Evolutionary conservation across 2,329 filamentous ascomycete genomes (phyloP).

Genomic region (Colletotrichum caudatum): DNA sequence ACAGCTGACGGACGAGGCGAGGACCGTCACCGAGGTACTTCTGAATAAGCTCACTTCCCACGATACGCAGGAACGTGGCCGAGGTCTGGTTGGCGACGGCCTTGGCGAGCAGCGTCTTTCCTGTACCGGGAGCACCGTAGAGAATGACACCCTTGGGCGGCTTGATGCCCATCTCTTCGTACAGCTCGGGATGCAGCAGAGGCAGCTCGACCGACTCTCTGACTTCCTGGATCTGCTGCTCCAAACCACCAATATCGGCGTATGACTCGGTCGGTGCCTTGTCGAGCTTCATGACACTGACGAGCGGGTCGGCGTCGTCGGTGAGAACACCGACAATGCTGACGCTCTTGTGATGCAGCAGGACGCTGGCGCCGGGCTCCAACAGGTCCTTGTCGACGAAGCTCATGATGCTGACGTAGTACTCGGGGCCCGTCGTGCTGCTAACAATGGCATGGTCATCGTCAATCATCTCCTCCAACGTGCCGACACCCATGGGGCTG

Average conservation of each 20-base stretch:
- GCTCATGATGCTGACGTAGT: slow-evolving; percentile 99
- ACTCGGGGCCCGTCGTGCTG: slow-evolving; percentile 96
- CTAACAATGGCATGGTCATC: slow-evolving; percentile 99
- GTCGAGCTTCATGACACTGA: slow-evolving; percentile 99
- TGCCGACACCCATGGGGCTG: slow-evolving; percentile 98
- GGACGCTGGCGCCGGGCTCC: slow-evolving; percentile 93
- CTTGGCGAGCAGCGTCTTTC: slow-evolving; percentile 98
- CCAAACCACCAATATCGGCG: slow-evolving; percentile 96
- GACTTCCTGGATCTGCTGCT: slow-evolving; percentile 96
- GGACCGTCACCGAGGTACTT: slow-evolving; percentile 98
- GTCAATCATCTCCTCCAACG: slow-evolving; percentile 97
- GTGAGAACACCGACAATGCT: slow-evolving; percentile 98
- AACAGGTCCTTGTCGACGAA: slow-evolving; percentile 99
- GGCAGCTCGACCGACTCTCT: slow-evolving; percentile 96
- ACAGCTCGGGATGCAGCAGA: slow-evolving; percentile 93
- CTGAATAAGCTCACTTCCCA: slow-evolving; percentile 98
- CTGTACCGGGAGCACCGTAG: slow-evolving; percentile 95
- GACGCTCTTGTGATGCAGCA: slow-evolving; percentile 97
- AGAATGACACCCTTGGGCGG: slow-evolving; percentile 99
- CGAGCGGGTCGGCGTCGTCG: slow-evolving; percentile 93
- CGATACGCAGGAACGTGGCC: slow-evolving; percentile 97
- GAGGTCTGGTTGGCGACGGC: slow-evolving; percentile 98
- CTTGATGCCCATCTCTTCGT: slow-evolving; percentile 99
- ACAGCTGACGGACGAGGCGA: slow-evolving; percentile 93
- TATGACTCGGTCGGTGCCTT: slow-evolving; percentile 99